Base-by-base conservation (phyloP, 495 filamentous ascomycete species). In the Daldinia grandis region DNA sequence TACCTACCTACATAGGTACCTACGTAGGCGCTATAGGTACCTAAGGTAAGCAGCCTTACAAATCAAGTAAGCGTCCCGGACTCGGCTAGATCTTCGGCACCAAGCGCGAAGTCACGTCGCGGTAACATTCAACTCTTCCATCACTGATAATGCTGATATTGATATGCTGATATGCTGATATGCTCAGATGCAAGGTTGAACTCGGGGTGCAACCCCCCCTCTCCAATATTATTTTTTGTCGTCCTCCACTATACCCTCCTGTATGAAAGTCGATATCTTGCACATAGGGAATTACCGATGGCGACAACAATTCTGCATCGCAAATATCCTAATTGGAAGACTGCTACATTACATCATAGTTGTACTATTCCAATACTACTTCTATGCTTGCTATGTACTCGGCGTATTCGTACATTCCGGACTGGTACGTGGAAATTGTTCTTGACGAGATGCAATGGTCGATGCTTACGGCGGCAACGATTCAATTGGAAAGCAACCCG, bases 71-170 rank as follows among this genome's bases (percentile, higher is more conserved):
- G 30, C 25, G 15, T 53, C 25, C 49, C 49, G 49, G 30, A 53
- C 24, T 53, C 49, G 49, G 49, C 49, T 53, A 30, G 27, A 53
- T 53, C 49, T 53, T 53, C 25, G 25, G 25, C 5, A 30, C 49
- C 27, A 28, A 24, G 49, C 49, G 27, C 14, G 49, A 30, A 53
- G 42, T 30, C 15, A 12, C n/a, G 69, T 72, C 64, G 63, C 60
- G 64, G 64, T 68, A 72, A 68, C 69, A 72, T 68, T 72, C 64
- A 72, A 72, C 56, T 56, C 54, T 66, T 68, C 69, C 64, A 72
- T 54, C 21, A 6, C 21, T 42, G 24, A 37, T 30, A 53, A n/a
- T n/a, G n/a, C n/a, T n/a, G n/a, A n/a, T n/a, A n/a, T n/a, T n/a
- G n/a, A n/a, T n/a, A n/a, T n/a, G n/a, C n/a, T n/a, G n/a, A n/a